Conservation (phyloP, 2,329 filamentous ascomycete genomes). For the Paecilomyces sp. region DNA sequence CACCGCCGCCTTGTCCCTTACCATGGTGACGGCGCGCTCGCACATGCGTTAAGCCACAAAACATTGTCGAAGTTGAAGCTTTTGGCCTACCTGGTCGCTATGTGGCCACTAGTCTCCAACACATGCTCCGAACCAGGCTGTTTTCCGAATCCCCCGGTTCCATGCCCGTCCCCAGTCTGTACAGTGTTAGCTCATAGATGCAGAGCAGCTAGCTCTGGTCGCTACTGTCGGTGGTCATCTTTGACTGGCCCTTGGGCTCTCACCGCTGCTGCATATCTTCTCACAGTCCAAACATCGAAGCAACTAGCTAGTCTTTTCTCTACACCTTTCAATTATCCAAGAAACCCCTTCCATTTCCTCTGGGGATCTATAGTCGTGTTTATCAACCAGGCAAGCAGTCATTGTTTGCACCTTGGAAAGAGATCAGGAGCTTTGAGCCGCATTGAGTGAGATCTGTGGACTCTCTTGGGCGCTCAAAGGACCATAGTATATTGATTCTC, state of each 20-base stretch:
- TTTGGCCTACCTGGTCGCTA: not conserved
- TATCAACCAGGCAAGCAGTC: not conserved
- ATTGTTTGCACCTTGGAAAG: not conserved
- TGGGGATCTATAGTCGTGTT: not conserved
- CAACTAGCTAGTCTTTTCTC: not conserved
- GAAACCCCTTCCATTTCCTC: not conserved
- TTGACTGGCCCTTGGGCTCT: not conserved
- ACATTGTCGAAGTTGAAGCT: slow-evolving; percentile 2
- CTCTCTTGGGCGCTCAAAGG: not conserved
- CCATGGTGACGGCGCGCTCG: slow-evolving; percentile 6
- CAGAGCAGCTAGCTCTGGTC: not conserved
- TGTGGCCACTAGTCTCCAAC: not conserved
- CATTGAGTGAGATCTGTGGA: not conserved
- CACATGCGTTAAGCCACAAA: slow-evolving; percentile 5
- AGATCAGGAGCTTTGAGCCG: not conserved
- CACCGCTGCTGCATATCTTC: not conserved
- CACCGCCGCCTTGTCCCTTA: slow-evolving; percentile 3
- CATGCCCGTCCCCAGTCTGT: slow-evolving; percentile 3
- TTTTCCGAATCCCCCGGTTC: slow-evolving; percentile 10
- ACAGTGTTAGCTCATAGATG: not conserved
- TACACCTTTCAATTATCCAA: not conserved
- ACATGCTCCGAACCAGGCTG: not conserved
- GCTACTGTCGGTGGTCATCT: not conserved
- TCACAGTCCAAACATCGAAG: not conserved
- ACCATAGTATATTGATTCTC: slow-evolving; percentile 3